Evolutionary conservation across 768 basidiomycete genomes (phyloP).

Genomic region (Baorangia bicolor): DNA sequence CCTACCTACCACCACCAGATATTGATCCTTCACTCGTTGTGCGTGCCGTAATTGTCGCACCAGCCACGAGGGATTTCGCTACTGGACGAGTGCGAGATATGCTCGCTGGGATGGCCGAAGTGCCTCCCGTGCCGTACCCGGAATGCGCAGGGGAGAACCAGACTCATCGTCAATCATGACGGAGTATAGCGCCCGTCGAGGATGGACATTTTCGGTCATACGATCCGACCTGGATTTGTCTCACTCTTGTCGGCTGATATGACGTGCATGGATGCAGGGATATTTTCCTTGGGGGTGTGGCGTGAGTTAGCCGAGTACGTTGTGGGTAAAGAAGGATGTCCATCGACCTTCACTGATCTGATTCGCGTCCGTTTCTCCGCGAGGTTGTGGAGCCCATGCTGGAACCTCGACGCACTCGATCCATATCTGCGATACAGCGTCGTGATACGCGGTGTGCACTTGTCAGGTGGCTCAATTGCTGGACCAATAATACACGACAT

Average conservation of each 20-base stretch:
- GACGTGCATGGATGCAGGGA: constrained; percentile 19
- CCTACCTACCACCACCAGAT: constrained; percentile 38
- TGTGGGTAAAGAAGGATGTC: constrained; percentile 20
- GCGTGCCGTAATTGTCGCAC: constrained; percentile 51
- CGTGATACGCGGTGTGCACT: constrained; percentile 5
- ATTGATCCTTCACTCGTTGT: constrained; percentile 48
- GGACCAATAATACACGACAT: constrained; percentile 6
- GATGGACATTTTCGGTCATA: constrained; percentile 13
- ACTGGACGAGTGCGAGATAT: constrained; percentile 22
- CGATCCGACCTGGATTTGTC: constrained; percentile 15
- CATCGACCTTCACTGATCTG: constrained; percentile 13
- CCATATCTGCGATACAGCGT: constrained; percentile 20
- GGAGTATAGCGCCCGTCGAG: not conserved
- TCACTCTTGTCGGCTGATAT: constrained; percentile 16
- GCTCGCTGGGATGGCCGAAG: constrained; percentile 21
- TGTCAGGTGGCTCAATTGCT: constrained; percentile 1
- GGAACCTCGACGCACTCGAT: constrained; percentile 28
- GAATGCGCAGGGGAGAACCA: constrained; percentile 6
- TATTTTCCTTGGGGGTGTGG: constrained; percentile 17
- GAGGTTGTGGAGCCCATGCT: constrained; percentile 30
- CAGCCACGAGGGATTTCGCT: constrained; percentile 46
- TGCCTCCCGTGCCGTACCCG: constrained; percentile 23
- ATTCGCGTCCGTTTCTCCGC: constrained; percentile 17
- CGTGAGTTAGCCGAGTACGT: constrained; percentile 29
- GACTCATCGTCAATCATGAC: constrained; percentile 1